Evolutionary conservation across 2,329 filamentous ascomycete genomes (phyloP), one percentile per base, ranked within the genome.

Genomic region (Hypoxylon sp.): DNA sequence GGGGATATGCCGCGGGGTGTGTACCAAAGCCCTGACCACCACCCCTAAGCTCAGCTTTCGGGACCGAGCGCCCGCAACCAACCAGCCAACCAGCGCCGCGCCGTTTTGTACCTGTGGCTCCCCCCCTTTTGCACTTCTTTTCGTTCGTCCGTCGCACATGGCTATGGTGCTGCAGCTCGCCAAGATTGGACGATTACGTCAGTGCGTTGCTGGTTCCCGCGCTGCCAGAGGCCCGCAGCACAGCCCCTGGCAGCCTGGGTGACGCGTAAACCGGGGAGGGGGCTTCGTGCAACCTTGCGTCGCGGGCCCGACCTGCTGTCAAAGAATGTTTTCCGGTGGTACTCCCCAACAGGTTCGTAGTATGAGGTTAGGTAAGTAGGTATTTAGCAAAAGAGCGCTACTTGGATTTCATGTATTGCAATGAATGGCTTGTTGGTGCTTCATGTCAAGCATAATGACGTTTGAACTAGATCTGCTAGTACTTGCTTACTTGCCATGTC

Each of bases 1-100:
- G 68, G 68, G 68, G 68, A 70, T 48, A 15, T 62, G 29, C 67
- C 58, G 53, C 37, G 32, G 44, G 53, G 7, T 13, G 13, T 15
- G n/a, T 6, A 3, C 52, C n/a, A 37, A 27, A 54, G 15, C 8
- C 54, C 54, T 57, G 29, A 32, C 31, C 31, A 32, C 8, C 31
- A 32, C 8, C 32, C 32, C 11, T 4, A 10, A 37, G 13, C 32
- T 13, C 19, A 63, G 37, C 27, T 6, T 63, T 67, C 63, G 67
- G 67, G 67, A 69, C 67, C 67, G 67, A 69, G 54, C 32, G 37
- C 19, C 7, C 29, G 15, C 39, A 17, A n/a, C 13, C 35, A 11
- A 11, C 11, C 21, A 60, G 24, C 62, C 62, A 65, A 65, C 44
- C 62, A 53, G 48, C 47, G 35, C 32, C 35, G 17, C 19, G 24